phyloP scores from a whole-genome alignment of 768 basidiomycete genomes.

The Rhodotorula paludigena region DNA sequence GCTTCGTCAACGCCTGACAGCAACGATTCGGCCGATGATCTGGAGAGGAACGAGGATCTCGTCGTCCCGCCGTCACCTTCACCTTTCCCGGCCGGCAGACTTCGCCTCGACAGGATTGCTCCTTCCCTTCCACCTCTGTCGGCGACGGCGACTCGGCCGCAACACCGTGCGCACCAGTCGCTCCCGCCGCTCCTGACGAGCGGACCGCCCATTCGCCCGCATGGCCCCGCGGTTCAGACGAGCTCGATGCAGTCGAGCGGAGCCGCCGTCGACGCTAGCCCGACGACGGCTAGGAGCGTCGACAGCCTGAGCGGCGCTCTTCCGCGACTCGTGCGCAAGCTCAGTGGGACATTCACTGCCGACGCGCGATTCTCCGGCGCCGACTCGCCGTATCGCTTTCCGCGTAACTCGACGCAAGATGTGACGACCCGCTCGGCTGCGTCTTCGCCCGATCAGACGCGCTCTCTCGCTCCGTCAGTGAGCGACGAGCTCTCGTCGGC shows the following conservation, averaged over 20 bases:
- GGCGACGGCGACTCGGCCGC: neutral
- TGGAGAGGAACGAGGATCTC: neutral
- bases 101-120: neutral
- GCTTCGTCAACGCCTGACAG: neutral
- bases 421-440: neutral
- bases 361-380: neutral
- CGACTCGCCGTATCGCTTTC: neutral
- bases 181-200: neutral
- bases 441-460: neutral
- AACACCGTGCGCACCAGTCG: neutral
- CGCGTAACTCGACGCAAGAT: neutral
- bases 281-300: neutral
- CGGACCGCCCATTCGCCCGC: neutral
- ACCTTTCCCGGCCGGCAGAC: neutral
- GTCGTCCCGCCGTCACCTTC: neutral
- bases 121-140: neutral
- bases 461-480: neutral
- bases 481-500: neutral
- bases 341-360: neutral
- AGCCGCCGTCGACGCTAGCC: neutral
- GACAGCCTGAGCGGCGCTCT: neutral
- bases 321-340: neutral
- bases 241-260: neutral
- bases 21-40: neutral
- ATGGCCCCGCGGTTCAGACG: neutral